Base-by-base conservation (phyloP, 768 basidiomycete genomes). In the Clathrus columnatus region DNA sequence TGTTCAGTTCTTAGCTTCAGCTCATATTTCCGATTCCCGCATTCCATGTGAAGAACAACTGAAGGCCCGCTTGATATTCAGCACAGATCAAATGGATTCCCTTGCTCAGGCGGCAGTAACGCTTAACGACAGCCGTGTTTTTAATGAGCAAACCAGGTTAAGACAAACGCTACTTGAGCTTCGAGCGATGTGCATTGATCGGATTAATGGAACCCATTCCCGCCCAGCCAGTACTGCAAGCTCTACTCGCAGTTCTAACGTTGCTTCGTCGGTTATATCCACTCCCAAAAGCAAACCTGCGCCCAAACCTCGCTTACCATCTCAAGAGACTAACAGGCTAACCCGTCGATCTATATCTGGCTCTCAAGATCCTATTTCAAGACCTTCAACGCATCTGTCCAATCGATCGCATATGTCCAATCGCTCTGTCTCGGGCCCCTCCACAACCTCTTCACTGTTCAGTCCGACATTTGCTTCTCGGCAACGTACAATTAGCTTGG, bases 161-260 rank as follows among this genome's bases (percentile, higher is more conserved):
- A 70, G 79, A 43, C 89, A 91, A 67, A 86, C 87, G 1, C 92
- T 87, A 86, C 67, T 65, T 20, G 91, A 94, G 69, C 70, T 93
- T 42, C 78, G 83, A 60, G 87, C 89, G 18, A 92, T 93, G 90
- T 82, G 76, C 32, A 75, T 74, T 45, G 90, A 92, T 58, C 77
- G 78, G 36, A 68, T 88, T 14, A 69, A 65, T 29, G 82, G 80
- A 11, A 77, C 70, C 59, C 82, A 76, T 60, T 86, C 87, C 46
- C 75, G 87, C 26, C 79, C 88, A 7, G 66, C 71, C 8, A 90
- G 89, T 64, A 75, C 74, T 14, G 67, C 80, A 60, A 74, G 72
- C 64, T 87, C 84, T 45, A 79, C 80, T 36, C 73, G 81, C 50
- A 77, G 73, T 57, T 85, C 80, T 62, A 75, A 76, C 55, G 69